Evolutionary conservation across 164 flowering plant species (phyloP).

Genomic region (Warburgia ugandensis): DNA sequence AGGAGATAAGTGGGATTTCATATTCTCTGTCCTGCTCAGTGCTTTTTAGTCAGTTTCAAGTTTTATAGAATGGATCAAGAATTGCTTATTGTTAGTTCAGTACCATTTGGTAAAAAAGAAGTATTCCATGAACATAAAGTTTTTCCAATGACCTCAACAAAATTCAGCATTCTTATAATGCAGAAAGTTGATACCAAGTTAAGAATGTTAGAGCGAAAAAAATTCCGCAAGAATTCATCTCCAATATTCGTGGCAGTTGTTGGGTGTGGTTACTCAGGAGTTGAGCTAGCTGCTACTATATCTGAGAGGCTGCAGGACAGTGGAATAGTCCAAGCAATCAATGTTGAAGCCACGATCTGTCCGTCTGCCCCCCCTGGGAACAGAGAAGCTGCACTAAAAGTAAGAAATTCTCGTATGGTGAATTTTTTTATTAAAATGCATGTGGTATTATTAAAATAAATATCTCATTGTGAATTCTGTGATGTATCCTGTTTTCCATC

Average conservation of each 20-base stretch:
- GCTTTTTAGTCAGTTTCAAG: no score
- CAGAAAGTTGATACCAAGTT: constrained; percentile 69
- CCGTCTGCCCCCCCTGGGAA: constrained; percentile 86
- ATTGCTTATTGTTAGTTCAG: no score
- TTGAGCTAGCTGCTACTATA: constrained; percentile 92
- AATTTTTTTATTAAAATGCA: neutral
- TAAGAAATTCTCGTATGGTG: constrained; percentile 22
- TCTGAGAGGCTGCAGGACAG: constrained; percentile 70
- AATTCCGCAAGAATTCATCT: constrained; percentile 47
- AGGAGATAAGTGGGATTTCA: no score
- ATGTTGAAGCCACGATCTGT: constrained; percentile 56
- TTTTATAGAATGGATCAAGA: no score
- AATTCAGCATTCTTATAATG: constrained; percentile 9
- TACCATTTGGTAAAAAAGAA: no score
- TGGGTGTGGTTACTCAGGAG: constrained; percentile 96
- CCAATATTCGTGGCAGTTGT: constrained; percentile 68
- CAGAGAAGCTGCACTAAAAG: constrained; percentile 82
- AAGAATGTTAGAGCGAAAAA: constrained; percentile 52
- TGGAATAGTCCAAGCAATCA: constrained; percentile 78
- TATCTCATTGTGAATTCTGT: neutral
- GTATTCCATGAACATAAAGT: neutral
- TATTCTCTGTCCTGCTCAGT: no score
- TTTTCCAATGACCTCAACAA: neutral
- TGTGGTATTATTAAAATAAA: neutral
- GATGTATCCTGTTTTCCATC: neutral